Evolutionary conservation across 768 basidiomycete species (phyloP), one percentile per base, ranked within the genome.

Genomic region (Boletus sp.): DNA sequence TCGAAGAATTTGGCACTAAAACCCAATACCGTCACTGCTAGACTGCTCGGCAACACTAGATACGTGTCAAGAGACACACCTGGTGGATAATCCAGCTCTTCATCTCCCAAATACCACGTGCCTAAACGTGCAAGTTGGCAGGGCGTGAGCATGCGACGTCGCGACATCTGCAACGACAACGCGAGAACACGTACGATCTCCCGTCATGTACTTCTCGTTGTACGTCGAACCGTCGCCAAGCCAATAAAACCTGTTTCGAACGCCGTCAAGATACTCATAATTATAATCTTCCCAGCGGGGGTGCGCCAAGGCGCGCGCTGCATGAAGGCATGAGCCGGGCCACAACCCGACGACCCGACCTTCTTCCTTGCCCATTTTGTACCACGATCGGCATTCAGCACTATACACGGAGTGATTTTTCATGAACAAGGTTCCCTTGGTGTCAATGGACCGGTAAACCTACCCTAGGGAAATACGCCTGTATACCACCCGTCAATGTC

Each of bases 231-330:
- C 83, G 51, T 84, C 78, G 2, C 85, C 84, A 7, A 85, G 72
- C 80, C 81, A 87, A 53, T 78, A 72, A 58, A 85, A 74, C 10
- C 79, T 66, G 58, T 84, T 84, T 48, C 67, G 70, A 35, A 69
- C 64, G 2, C 54, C 70, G 52, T 79, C 78, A 4, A 78, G 60
- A 5, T 52, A 67, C 60, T 84, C 78, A 53, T 81, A 84, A 40
- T 75, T 73, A 55, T 73, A 86, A 59, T 86, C 85, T 55, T 87
- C 85, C 83, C 83, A 86, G 6, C 84, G 78, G 6, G 83, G 84
- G 62, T 81, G 65, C 35, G 70, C 68, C 6, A 87, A 65, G 2
- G 78, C 75, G 27, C 72, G 74, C 6, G 73, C 67, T 1, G 79
- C 81, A 51, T 84, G 83, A 15, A 82, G 60, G 43, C 75, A 73